Evolutionary conservation across 768 basidiomycete genomes (phyloP).

Genomic region (Calocera cornea): DNA sequence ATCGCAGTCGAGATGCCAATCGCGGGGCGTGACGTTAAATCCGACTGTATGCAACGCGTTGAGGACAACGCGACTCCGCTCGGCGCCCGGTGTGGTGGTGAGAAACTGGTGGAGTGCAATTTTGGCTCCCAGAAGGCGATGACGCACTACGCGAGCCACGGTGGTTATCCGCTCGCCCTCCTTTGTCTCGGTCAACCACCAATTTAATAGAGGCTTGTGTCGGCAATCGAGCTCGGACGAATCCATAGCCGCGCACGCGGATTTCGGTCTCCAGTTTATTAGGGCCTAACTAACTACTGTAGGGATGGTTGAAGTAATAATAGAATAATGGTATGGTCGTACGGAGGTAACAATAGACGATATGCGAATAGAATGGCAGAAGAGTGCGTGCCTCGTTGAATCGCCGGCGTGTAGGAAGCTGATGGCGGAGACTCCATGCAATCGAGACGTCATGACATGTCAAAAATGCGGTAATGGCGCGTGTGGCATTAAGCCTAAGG

Average conservation of each 20-base stretch:
- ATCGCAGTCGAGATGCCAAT: background rate
- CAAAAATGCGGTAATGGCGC: background rate
- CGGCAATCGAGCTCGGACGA: background rate
- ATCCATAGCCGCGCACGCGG: too few species aligned
- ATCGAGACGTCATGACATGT: background rate
- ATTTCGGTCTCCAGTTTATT: too few species aligned
- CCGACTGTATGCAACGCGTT: background rate
- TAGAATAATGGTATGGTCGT: too few species aligned
- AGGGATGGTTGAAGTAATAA: too few species aligned
- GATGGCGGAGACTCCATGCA: too few species aligned
- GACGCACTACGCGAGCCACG: background rate
- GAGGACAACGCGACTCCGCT: background rate
- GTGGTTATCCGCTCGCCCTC: background rate
- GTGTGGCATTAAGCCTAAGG: background rate
- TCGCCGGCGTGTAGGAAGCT: background rate
- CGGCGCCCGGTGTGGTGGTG: background rate
- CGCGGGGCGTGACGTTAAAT: background rate
- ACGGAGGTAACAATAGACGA: too few species aligned
- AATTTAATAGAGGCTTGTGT: background rate
- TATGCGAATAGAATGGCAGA: background rate
- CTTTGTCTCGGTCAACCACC: background rate
- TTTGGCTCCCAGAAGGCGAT: background rate
- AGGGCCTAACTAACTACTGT: too few species aligned
- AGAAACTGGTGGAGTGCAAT: background rate
- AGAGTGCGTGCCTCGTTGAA: background rate